Evolutionary conservation across 1,139 yeast species (phyloP).

Genomic region (Fermentozyma sake): DNA sequence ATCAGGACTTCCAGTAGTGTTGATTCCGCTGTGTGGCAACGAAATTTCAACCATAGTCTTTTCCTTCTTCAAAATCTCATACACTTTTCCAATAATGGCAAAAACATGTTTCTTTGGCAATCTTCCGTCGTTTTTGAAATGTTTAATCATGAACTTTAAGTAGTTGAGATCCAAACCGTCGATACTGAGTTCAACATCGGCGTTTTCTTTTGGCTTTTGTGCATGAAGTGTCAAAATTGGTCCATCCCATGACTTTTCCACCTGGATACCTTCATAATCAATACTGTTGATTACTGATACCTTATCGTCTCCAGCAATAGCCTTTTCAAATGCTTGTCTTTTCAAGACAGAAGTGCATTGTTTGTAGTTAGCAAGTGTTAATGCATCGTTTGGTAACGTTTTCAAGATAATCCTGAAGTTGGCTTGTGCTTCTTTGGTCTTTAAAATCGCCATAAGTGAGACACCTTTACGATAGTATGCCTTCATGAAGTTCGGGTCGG

Average conservation of each 20-base stretch:
- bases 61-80: constrained; percentile 60
- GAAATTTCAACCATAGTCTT: constrained; percentile 72
- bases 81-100: constrained; percentile 74
- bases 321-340: constrained; percentile 77
- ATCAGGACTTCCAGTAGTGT: constrained; percentile 16
- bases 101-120: constrained; percentile 80
- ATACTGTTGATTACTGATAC: constrained; percentile 32
- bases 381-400: constrained; percentile 63
- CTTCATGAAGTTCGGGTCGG: constrained; percentile 68
- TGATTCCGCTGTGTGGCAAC: constrained; percentile 30
- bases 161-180: constrained; percentile 44
- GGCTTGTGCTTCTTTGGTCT: constrained; percentile 67
- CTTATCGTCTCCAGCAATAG: constrained; percentile 67
- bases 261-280: constrained; percentile 47
- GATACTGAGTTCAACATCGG: constrained; percentile 20
- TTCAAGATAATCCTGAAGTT: constrained; percentile 66
- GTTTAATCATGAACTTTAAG: constrained; percentile 58
- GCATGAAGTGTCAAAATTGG: constrained; percentile 46
- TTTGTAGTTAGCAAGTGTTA: constrained; percentile 59
- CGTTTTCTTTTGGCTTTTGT: constrained; percentile 15
- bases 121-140: constrained; percentile 68
- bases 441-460: constrained; percentile 70
- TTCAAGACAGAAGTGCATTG: constrained; percentile 68
- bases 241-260: constrained; percentile 65
- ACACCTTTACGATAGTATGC: constrained; percentile 84